Percentiles rank a stretch among this genome's conserved stretches.
Evolutionary conservation across 2,329 filamentous ascomycete genomes (phyloP).

Genomic region (Chaetoscypha palmicola): DNA sequence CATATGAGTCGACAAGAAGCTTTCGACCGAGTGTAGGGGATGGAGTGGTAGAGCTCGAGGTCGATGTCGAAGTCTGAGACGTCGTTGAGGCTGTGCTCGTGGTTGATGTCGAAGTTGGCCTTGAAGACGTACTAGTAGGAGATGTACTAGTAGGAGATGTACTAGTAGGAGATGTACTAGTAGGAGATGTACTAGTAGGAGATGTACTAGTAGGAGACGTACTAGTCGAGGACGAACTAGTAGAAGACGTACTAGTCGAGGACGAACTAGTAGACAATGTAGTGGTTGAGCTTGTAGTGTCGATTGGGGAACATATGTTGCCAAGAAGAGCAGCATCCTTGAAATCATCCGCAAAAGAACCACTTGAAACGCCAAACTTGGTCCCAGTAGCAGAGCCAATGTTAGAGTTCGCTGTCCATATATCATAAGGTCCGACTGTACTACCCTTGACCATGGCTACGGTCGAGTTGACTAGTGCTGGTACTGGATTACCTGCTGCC

Average conservation of each 20-base stretch:
- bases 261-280: conserved; percentile 1
- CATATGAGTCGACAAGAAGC: conserved; percentile 19
- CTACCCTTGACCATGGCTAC: conserved; percentile 20
- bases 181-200: conserved; percentile 10
- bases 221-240: not conserved
- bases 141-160: not conserved
- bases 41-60: conserved; percentile 9
- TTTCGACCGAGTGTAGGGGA: conserved; percentile 19
- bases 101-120: conserved; percentile 7
- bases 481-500: conserved; percentile 17
- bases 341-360: conserved; percentile 39
- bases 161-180: conserved; percentile 2
- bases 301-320: conserved; percentile 38
- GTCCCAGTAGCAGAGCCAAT: conserved; percentile 15
- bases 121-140: not conserved
- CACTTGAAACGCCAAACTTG: conserved; percentile 24
- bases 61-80: conserved; percentile 6
- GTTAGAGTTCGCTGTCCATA: conserved; percentile 22
- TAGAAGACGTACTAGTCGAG: conserved; percentile 1
- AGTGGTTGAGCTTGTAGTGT: conserved; percentile 5
- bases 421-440: conserved; percentile 21
- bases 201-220: conserved; percentile 26
- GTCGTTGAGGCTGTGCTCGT: conserved; percentile 17
- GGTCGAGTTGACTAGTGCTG: conserved; percentile 14
- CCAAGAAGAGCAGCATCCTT: conserved; percentile 40